Percentiles rank a stretch among this genome's conserved stretches.
phyloP scores from a whole-genome alignment of 2,329 filamentous ascomycete genomes.

The Fusarium subglutinans region DNA sequence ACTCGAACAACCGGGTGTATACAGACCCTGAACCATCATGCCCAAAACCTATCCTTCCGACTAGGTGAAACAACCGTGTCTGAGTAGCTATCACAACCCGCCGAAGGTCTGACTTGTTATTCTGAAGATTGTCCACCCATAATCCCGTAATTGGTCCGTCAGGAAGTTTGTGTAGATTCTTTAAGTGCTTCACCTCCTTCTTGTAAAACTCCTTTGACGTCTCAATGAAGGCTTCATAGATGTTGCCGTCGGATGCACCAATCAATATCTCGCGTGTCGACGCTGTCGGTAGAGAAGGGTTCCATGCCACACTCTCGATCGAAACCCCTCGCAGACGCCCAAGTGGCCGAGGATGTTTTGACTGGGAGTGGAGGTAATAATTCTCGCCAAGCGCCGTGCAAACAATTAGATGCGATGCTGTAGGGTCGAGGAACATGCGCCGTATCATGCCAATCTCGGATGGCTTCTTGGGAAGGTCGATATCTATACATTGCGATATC shows the following conservation, averaged over 20 bases:
- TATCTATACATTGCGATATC: conserved; percentile 67
- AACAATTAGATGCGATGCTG: conserved; percentile 91
- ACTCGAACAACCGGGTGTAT: conserved; percentile 88
- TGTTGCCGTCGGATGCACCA: conserved; percentile 90
- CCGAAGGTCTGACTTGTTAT: conserved; percentile 75
- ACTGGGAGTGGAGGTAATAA: conserved; percentile 97
- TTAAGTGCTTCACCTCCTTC: conserved; percentile 92
- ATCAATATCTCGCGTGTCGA: conserved; percentile 94
- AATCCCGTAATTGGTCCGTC: conserved; percentile 87
- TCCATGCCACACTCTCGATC: conserved; percentile 94
- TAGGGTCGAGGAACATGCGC: conserved; percentile 97
- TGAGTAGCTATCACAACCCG: conserved; percentile 84
- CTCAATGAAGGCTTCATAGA: conserved; percentile 96
- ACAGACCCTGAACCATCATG: conserved; percentile 86
- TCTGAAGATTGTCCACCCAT: conserved; percentile 79
- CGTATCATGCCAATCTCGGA: conserved; percentile 92
- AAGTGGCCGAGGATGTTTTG: conserved; percentile 84
- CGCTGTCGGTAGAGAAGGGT: conserved; percentile 88
- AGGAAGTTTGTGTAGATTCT: conserved; percentile 81
- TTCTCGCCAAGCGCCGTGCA: conserved; percentile 93
- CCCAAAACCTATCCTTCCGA: conserved; percentile 77
- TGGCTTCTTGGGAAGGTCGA: conserved; percentile 93
- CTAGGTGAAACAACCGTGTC: conserved; percentile 80
- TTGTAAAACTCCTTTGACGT: conserved; percentile 94
- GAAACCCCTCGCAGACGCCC: conserved; percentile 84